A percentile compares a stretch with the other conserved stretches of the same genome.
Evolutionary conservation across 73 alveolate genomes (phyloP).

Genomic region (Tetrahymena malaccensis): DNA sequence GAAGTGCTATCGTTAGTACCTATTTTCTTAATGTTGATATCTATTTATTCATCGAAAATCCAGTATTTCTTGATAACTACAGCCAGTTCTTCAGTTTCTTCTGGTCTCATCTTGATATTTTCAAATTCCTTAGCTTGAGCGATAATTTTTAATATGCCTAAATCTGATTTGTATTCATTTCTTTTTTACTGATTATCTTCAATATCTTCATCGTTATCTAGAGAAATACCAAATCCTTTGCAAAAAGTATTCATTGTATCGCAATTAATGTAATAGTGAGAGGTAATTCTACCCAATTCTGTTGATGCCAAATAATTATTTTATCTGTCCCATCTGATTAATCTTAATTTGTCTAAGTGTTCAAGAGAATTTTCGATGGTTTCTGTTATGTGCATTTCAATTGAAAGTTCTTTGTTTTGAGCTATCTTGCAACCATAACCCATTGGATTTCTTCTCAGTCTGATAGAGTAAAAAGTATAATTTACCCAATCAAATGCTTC

Average conservation of each 20-base stretch:
- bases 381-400: constrained; percentile 26
- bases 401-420: constrained; percentile 33
- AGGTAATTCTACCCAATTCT: constrained; percentile 99
- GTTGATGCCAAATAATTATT: constrained; percentile 79
- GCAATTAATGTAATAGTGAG: constrained; percentile 93
- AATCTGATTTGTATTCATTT: constrained; percentile 36
- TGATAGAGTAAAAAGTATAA: constrained; percentile 85
- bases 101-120: constrained; percentile 81
- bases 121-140: constrained; percentile 87
- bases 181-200: constrained; percentile 44
- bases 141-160: constrained; percentile 60
- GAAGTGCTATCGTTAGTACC: not conserved
- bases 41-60: constrained; percentile 24
- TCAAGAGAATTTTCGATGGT: constrained; percentile 48
- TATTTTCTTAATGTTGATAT: not conserved
- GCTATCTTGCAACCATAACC: constrained; percentile 58
- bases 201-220: constrained; percentile 2
- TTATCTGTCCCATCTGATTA: constrained; percentile 54
- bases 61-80: constrained; percentile 38
- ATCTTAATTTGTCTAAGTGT: constrained; percentile 53
- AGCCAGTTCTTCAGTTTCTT: constrained; percentile 84
- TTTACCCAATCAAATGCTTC: constrained; percentile 96
- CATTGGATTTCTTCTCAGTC: constrained; percentile 67
- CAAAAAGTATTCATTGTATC: constrained; percentile 84
- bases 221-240: constrained; percentile 53